Percentiles rank a stretch among this genome's conserved stretches.
Conservation (phyloP, 2,329 filamentous ascomycete species). For the Triangularia setosa region DNA sequence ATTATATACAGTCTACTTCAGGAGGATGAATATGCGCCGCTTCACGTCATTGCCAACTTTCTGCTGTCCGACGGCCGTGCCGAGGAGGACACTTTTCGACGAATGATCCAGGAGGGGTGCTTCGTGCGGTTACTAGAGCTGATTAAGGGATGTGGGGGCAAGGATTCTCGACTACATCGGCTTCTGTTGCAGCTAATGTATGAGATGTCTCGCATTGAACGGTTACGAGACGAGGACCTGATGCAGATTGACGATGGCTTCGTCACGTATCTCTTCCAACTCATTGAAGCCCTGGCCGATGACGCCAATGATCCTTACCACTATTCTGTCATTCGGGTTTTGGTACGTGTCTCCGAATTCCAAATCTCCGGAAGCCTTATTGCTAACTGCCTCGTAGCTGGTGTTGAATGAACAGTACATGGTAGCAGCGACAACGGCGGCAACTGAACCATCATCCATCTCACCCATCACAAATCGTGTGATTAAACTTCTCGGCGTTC, state of each 20-base stretch:
- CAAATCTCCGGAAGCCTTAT: background rate
- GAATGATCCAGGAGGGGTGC: constrained; percentile 82
- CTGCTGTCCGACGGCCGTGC: constrained; percentile 81
- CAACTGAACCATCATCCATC: constrained; percentile 37
- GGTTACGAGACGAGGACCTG: constrained; percentile 72
- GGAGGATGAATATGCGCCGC: constrained; percentile 77
- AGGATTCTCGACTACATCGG: constrained; percentile 70
- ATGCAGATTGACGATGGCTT: constrained; percentile 75
- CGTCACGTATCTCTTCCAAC: constrained; percentile 74
- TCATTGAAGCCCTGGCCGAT: constrained; percentile 83
- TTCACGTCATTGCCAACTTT: constrained; percentile 79
- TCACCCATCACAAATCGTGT: constrained; percentile 80
- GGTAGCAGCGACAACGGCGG: constrained; percentile 62
- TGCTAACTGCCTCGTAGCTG: constrained; percentile 51
- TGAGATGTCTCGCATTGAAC: constrained; percentile 93
- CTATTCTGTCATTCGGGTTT: constrained; percentile 86
- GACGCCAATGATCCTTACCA: constrained; percentile 92
- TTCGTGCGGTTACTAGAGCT: constrained; percentile 82
- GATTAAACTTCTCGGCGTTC: constrained; percentile 80
- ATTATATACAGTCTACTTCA: constrained; percentile 87
- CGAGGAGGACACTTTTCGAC: constrained; percentile 73
- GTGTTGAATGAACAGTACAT: constrained; percentile 99
- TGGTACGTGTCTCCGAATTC: constrained; percentile 54
- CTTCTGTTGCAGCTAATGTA: constrained; percentile 85
- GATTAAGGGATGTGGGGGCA: constrained; percentile 61